A percentile compares a stretch with the other conserved stretches of the same genome.
Conservation (phyloP, 768 basidiomycete species). For the Tricholoma bakamatsutake region DNA sequence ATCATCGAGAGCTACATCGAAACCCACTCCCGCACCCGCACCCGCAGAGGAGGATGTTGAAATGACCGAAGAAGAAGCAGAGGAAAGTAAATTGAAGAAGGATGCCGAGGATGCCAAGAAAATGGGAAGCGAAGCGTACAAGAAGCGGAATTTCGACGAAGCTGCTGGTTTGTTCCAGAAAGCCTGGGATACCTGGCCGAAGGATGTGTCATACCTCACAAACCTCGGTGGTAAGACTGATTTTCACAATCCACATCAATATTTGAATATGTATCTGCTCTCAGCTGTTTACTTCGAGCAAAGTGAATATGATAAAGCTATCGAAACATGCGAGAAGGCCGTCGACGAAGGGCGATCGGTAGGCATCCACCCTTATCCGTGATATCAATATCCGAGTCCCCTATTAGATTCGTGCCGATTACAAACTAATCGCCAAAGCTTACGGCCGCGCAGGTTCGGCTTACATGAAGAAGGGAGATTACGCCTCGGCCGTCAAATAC, state of each 20-base stretch:
- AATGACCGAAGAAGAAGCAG: slow-evolving; percentile 62
- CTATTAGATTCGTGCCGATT: slow-evolving; percentile 77
- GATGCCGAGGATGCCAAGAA: slow-evolving; percentile 78
- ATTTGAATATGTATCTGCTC: neutral
- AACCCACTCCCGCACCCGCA: slow-evolving; percentile 33
- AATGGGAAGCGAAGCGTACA: slow-evolving; percentile 76
- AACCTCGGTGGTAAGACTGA: slow-evolving; percentile 69
- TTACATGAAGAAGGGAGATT: slow-evolving; percentile 76
- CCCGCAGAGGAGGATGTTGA: slow-evolving; percentile 53
- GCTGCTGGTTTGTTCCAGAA: slow-evolving; percentile 73
- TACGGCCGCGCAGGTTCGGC: slow-evolving; percentile 85
- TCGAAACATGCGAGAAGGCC: slow-evolving; percentile 93
- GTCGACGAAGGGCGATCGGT: slow-evolving; percentile 89
- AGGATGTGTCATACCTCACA: slow-evolving; percentile 90
- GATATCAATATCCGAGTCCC: neutral
- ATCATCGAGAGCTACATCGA: slow-evolving; percentile 34
- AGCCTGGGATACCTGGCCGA: slow-evolving; percentile 92
- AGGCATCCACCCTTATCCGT: neutral
- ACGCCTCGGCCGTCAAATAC: slow-evolving; percentile 76
- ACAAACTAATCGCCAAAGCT: slow-evolving; percentile 93
- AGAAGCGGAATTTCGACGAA: slow-evolving; percentile 73
- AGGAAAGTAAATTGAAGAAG: slow-evolving; percentile 69
- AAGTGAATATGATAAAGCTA: slow-evolving; percentile 84
- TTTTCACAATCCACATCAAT: neutral
- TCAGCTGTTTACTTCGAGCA: slow-evolving; percentile 91